These are phyloP conservation scores for Trichoderma polysporum DNA, from an alignment of 2,329 filamentous ascomycete species.

Conservation along the genomic window DNA sequence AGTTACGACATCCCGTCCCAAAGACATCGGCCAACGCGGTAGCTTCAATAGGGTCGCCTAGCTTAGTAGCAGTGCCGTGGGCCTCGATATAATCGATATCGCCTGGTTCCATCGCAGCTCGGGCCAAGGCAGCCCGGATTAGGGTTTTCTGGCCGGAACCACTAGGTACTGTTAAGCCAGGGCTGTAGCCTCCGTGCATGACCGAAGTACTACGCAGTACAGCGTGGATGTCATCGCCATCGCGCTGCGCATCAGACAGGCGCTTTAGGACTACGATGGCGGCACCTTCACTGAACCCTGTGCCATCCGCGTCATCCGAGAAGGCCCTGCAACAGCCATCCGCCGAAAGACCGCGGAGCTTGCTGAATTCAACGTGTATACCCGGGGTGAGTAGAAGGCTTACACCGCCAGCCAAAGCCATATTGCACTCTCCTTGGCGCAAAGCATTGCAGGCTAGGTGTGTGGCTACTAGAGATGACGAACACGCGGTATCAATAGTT, in stretches of 20 bases:
- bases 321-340: no score
- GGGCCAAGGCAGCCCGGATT: no score
- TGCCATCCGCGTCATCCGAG: conserved; percentile 16
- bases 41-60: conserved; percentile 81
- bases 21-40: conserved; percentile 64
- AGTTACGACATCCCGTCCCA: neutral
- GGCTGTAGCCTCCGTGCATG: conserved; percentile 40
- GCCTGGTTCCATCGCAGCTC: conserved; percentile 22
- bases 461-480: conserved; percentile 47
- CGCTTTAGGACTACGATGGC: conserved; percentile 42
- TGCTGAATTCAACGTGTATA: no score
- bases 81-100: conserved; percentile 72
- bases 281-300: conserved; percentile 25
- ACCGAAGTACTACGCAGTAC: conserved; percentile 36
- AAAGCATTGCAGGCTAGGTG: conserved; percentile 50
- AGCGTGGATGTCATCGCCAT: conserved; percentile 39
- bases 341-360: no score
- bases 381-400: conserved; percentile 20
- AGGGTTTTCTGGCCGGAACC: no score
- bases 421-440: conserved; percentile 22
- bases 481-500: conserved; percentile 52
- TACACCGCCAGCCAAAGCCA: conserved; percentile 24
- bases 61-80: conserved; percentile 85
- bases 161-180: no score
- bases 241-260: conserved; percentile 42